Evolutionary conservation across 2,329 filamentous ascomycete genomes (phyloP).

Genomic region (Didymella exigua): DNA sequence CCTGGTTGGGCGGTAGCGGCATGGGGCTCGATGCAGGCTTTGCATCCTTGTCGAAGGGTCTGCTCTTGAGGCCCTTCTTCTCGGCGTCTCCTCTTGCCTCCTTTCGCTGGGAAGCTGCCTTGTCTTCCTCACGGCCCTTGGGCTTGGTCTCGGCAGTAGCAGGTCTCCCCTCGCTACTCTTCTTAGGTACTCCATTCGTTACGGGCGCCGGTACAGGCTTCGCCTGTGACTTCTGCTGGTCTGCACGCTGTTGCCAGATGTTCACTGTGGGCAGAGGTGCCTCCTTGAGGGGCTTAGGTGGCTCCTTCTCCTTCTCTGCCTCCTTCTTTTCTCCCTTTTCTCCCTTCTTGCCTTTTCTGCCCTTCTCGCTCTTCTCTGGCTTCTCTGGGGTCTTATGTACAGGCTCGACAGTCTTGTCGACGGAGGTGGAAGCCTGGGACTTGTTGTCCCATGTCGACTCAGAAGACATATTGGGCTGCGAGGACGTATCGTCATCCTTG

Average conservation of each 20-base stretch:
- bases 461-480: conserved; percentile 66
- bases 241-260: conserved; percentile 80
- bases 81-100: conserved; percentile 36
- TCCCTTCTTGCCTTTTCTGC: conserved; percentile 59
- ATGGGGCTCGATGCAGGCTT: conserved; percentile 35
- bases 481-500: conserved; percentile 66
- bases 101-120: conserved; percentile 28
- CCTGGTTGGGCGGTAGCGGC: conserved; percentile 70
- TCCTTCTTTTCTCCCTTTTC: conserved; percentile 61
- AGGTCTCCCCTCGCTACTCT: conserved; percentile 33
- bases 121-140: conserved; percentile 40
- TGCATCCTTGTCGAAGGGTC: conserved; percentile 36
- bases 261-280: conserved; percentile 86
- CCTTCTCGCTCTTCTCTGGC: conserved; percentile 59
- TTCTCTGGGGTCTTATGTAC: conserved; percentile 60
- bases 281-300: conserved; percentile 69
- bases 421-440: conserved; percentile 65
- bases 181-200: conserved; percentile 36
- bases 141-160: conserved; percentile 23
- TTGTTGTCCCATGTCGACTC: conserved; percentile 72
- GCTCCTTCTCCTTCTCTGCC: conserved; percentile 48
- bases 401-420: conserved; percentile 65
- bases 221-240: conserved; percentile 64
- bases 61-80: conserved; percentile 38
- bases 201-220: conserved; percentile 51